Percentiles rank a stretch among this genome's conserved stretches.
Evolutionary conservation across 768 basidiomycete genomes (phyloP).

Genomic region (Krasilnikovozyma curviuscula): DNA sequence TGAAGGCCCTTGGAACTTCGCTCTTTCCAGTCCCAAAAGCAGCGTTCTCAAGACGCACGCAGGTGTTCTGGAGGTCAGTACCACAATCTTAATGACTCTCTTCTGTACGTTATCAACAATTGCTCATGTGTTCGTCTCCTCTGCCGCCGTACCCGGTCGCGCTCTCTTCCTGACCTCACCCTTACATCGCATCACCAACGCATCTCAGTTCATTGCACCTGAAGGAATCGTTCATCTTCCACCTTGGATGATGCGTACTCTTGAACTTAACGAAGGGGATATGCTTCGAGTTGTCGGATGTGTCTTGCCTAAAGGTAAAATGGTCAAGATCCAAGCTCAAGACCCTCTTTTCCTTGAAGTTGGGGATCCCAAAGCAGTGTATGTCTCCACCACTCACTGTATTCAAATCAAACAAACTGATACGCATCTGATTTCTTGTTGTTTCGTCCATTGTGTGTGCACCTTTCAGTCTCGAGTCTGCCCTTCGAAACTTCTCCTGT

Average conservation of each 20-base stretch:
- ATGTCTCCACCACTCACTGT: constrained; percentile 25
- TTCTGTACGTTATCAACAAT: too few relatives aligned
- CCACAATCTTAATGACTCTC: too few relatives aligned
- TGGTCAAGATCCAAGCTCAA: constrained; percentile 94
- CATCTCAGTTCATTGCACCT: constrained; percentile 96
- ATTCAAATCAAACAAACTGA: not conserved
- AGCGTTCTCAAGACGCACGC: constrained; percentile 69
- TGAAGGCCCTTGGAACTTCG: constrained; percentile 87
- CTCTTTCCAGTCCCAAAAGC: constrained; percentile 78
- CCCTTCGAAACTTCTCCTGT: constrained; percentile 75
- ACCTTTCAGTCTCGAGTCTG: constrained; percentile 62
- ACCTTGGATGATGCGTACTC: constrained; percentile 43
- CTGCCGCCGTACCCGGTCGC: too few relatives aligned
- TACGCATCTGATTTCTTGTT: not conserved
- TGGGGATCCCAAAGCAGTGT: constrained; percentile 96
- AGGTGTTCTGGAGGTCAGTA: constrained; percentile 92
- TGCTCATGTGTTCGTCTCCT: too few relatives aligned
- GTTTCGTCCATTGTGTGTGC: not conserved
- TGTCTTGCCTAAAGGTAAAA: constrained; percentile 73
- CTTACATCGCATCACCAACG: too few relatives aligned
- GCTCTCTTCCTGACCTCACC: too few relatives aligned
- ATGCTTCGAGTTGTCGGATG: constrained; percentile 79
- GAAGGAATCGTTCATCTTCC: constrained; percentile 90
- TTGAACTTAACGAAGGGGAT: constrained; percentile 66
- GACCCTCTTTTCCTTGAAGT: constrained; percentile 87